These are phyloP conservation scores for Fraxinus americana DNA, from an alignment of 257 asterid genomes.

Conservation along the genomic window DNA sequence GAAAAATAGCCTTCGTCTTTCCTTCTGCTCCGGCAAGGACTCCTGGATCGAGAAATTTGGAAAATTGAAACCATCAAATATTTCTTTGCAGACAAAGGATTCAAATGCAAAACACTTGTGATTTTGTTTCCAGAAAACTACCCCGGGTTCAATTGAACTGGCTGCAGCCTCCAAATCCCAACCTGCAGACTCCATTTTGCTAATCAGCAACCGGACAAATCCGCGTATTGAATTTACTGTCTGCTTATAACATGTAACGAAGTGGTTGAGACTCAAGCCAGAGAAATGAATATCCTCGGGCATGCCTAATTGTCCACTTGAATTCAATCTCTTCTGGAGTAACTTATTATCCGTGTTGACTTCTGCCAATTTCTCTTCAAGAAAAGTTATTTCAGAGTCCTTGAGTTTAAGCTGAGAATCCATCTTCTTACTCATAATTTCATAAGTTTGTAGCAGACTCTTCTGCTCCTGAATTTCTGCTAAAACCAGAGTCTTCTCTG, in stretches of 20 bases:
- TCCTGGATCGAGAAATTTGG: constrained; percentile 46
- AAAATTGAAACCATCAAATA: constrained; percentile 64
- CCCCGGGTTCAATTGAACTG: constrained; percentile 52
- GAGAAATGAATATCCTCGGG: constrained; percentile 42
- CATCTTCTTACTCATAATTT: constrained; percentile 61
- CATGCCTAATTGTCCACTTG: constrained; percentile 47
- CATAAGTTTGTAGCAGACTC: constrained; percentile 59
- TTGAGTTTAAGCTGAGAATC: constrained; percentile 80
- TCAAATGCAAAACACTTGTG: constrained; percentile 70
- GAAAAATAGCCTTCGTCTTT: constrained; percentile 33
- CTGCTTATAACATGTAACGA: constrained; percentile 40
- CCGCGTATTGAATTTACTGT: constrained; percentile 57
- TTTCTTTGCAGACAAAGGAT: constrained; percentile 67
- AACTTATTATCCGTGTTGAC: constrained; percentile 51
- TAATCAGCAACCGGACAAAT: constrained; percentile 57
- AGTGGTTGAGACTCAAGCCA: constrained; percentile 53
- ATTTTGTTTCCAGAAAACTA: constrained; percentile 46
- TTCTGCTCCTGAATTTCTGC: constrained; percentile 73
- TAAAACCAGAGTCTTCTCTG: constrained; percentile 45
- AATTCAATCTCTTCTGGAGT: constrained; percentile 59
- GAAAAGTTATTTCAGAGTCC: constrained; percentile 74
- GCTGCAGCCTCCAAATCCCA: constrained; percentile 85
- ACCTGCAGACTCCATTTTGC: constrained; percentile 63
- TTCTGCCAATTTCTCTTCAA: constrained; percentile 72
- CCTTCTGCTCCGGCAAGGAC: constrained; percentile 26